These are phyloP conservation scores for Xanthoparmelia taractica DNA, from an alignment of 495 filamentous ascomycete species.

Conservation along the genomic window DNA sequence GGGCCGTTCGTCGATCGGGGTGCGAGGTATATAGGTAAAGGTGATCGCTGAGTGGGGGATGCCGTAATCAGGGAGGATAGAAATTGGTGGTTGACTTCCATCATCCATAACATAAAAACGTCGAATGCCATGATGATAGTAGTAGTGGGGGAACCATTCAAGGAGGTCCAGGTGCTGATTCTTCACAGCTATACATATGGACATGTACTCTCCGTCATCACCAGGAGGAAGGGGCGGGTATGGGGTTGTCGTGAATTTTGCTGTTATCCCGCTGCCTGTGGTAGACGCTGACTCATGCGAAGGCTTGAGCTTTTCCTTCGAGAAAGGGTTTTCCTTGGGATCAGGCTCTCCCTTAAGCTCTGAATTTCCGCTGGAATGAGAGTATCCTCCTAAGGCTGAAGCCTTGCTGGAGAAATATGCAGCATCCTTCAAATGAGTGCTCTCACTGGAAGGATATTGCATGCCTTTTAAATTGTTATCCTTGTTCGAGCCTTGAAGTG, in stretches of 20 bases:
- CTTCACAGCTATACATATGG: constrained; percentile 23
- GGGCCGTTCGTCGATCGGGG: constrained; percentile 1
- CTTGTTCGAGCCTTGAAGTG: background rate
- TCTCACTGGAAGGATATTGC: background rate
- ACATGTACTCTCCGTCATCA: constrained; percentile 24
- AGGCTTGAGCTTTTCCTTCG: background rate
- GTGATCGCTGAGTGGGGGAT: constrained; percentile 13
- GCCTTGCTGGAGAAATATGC: background rate
- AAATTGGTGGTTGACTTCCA: constrained; percentile 22
- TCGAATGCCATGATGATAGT: constrained; percentile 26
- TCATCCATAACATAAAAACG: constrained; percentile 31
- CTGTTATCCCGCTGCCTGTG: background rate
- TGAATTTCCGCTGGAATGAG: background rate
- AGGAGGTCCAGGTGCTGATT: constrained; percentile 23
- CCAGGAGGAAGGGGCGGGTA: constrained; percentile 11
- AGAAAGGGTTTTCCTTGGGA: background rate
- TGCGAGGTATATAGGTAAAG: constrained; percentile 14
- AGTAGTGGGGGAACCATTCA: constrained; percentile 27
- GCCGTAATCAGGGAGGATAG: constrained; percentile 9
- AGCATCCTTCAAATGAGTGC: background rate
- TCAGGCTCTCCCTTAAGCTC: background rate
- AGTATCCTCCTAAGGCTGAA: background rate
- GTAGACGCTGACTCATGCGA: background rate
- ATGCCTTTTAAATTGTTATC: background rate
- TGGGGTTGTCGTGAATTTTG: background rate